phyloP scores from a whole-genome alignment of 2,329 filamentous ascomycete genomes.

The Salinomyces thailandicus region DNA sequence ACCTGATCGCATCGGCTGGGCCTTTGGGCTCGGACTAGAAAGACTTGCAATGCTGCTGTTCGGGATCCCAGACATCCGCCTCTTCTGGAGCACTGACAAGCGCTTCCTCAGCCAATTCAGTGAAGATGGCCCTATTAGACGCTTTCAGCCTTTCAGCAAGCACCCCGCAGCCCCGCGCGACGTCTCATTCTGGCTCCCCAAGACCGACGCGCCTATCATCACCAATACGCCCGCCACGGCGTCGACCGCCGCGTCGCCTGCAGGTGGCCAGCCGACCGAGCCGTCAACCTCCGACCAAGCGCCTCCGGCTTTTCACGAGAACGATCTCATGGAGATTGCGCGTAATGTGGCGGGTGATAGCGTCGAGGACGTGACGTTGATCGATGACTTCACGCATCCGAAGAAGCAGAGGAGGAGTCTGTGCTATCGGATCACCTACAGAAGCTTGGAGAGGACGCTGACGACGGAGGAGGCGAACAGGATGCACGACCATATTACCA shows the following conservation, averaged over 20 bases:
- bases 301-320: constrained; percentile 62
- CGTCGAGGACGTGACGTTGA: constrained; percentile 76
- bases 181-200: constrained; percentile 78
- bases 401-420: constrained; percentile 72
- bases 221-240: constrained; percentile 22
- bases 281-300: constrained; percentile 25
- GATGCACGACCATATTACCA: constrained; percentile 59
- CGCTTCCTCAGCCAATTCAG: constrained; percentile 80
- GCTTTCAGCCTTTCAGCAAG: constrained; percentile 82
- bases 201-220: constrained; percentile 17
- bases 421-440: constrained; percentile 89
- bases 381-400: constrained; percentile 82
- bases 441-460: constrained; percentile 81
- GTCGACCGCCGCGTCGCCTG: constrained; percentile 25
- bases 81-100: constrained; percentile 84
- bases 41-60: constrained; percentile 96
- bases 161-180: constrained; percentile 84
- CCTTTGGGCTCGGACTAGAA: constrained; percentile 88
- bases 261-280: constrained; percentile 26
- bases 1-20: constrained; percentile 74
- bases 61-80: constrained; percentile 86
- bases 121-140: constrained; percentile 39
- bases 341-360: constrained; percentile 69
- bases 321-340: constrained; percentile 94
- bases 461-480: constrained; percentile 71